These are phyloP conservation scores for Lomentospora prolificans DNA, from an alignment of 2,329 filamentous ascomycete genomes.

Conservation along the genomic window DNA sequence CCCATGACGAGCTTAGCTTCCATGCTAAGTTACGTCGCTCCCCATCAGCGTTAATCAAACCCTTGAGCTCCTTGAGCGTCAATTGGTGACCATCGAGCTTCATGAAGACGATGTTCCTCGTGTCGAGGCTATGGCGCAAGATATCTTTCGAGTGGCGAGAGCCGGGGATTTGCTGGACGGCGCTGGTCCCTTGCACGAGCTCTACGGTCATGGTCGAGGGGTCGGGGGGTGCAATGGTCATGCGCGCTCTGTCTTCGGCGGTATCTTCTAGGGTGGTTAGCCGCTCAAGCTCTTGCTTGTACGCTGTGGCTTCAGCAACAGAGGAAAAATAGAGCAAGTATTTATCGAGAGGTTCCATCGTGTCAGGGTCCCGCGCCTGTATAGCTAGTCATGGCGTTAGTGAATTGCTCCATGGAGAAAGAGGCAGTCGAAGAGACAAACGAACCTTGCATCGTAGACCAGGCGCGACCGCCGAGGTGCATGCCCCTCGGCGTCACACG, in stretches of 20 bases:
- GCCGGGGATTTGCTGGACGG: conserved; percentile 9
- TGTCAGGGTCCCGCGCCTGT: conserved; percentile 53
- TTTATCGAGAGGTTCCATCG: conserved; percentile 50
- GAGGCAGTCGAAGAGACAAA: neutral
- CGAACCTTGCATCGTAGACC: conserved; percentile 48
- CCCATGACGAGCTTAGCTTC: conserved; percentile 13
- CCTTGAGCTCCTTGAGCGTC: conserved; percentile 19
- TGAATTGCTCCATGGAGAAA: neutral
- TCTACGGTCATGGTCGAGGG: conserved; percentile 10
- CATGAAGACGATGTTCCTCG: conserved; percentile 19
- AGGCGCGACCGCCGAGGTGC: conserved; percentile 59
- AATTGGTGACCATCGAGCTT: conserved; percentile 22
- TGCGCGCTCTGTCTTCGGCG: conserved; percentile 10
- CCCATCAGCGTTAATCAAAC: conserved; percentile 33
- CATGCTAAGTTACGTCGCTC: conserved; percentile 20
- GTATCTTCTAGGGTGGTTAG: conserved; percentile 13
- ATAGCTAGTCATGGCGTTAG: conserved; percentile 32
- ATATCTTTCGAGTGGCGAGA: conserved; percentile 4
- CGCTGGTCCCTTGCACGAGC: conserved; percentile 9
- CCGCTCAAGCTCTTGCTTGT: conserved; percentile 32
- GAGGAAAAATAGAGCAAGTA: conserved; percentile 64
- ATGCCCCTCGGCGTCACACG: conserved; percentile 51
- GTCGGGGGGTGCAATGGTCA: conserved; percentile 10
- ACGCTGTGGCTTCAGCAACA: conserved; percentile 47
- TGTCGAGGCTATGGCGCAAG: conserved; percentile 10